Percentiles rank a stretch among this genome's conserved stretches.
phyloP scores from a whole-genome alignment of 768 basidiomycete genomes.

The Suillus sp. region DNA sequence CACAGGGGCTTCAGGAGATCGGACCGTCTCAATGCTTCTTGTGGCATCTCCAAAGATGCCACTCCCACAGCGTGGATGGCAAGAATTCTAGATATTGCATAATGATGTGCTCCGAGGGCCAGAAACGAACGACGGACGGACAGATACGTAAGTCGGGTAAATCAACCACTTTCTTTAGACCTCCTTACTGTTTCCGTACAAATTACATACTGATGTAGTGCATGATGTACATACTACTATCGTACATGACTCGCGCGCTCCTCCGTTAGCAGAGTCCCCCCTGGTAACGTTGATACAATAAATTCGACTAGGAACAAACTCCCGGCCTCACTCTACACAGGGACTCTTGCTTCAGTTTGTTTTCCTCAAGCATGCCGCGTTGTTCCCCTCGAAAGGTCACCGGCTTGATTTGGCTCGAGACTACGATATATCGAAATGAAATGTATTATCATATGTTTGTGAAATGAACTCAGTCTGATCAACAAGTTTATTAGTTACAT shows the following conservation, averaged over 20 bases:
- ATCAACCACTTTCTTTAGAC: no score
- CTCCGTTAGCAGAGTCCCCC: no score
- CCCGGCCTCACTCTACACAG: no score
- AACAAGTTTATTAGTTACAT: background rate
- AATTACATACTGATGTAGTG: background rate
- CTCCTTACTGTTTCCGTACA: no score
- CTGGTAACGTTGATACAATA: background rate
- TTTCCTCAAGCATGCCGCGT: background rate
- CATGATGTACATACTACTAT: background rate
- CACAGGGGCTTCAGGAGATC: background rate
- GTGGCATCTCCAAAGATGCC: background rate
- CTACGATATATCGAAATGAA: background rate
- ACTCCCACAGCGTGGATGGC: background rate
- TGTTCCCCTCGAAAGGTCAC: background rate
- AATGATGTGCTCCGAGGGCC: background rate
- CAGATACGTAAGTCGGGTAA: background rate
- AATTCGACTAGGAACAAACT: background rate
- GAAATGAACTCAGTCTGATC: background rate
- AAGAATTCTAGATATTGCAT: background rate
- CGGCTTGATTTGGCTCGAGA: background rate
- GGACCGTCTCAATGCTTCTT: background rate
- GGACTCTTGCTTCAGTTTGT: background rate
- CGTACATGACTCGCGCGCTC: background rate
- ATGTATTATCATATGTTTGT: background rate
- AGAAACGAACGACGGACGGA: background rate